Percentiles rank a stretch among this genome's conserved stretches.
phyloP scores from a whole-genome alignment of 2,329 filamentous ascomycete genomes.

The Beauveria pseudobassiana region DNA sequence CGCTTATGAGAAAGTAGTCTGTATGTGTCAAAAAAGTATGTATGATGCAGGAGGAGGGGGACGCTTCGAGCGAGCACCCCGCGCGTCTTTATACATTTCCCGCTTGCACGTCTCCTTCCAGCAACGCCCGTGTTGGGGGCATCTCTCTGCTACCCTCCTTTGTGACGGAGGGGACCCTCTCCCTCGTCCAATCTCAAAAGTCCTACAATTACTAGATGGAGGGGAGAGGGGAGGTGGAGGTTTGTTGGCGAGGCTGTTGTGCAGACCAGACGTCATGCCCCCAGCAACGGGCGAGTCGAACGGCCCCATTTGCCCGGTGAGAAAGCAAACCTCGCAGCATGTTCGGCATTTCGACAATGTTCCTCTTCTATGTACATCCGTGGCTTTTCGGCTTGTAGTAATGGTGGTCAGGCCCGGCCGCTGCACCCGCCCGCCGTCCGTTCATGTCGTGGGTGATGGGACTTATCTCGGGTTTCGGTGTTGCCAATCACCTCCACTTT shows the following conservation, averaged over 20 bases:
- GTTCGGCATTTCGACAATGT: background rate
- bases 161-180: background rate
- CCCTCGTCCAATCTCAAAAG: background rate
- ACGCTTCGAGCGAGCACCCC: background rate
- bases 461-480: slow-evolving; percentile 16
- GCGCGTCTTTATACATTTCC: slow-evolving; percentile 2
- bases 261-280: no score
- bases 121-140: background rate
- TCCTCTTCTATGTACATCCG: no score
- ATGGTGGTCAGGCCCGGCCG: no score
- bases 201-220: background rate
- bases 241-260: background rate
- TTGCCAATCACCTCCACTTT: slow-evolving; percentile 16
- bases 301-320: no score
- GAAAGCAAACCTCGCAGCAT: background rate
- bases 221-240: background rate
- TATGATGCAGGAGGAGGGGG: slow-evolving; percentile 1
- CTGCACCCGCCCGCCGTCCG: no score
- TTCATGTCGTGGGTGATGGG: background rate
- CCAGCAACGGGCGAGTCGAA: no score
- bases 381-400: no score
- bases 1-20: background rate
- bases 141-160: background rate
- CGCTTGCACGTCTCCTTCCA: no score
- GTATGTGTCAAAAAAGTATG: slow-evolving; percentile 6